phyloP scores from a whole-genome alignment of 129 eudicot species.

The Flaveria sonorensis region DNA sequence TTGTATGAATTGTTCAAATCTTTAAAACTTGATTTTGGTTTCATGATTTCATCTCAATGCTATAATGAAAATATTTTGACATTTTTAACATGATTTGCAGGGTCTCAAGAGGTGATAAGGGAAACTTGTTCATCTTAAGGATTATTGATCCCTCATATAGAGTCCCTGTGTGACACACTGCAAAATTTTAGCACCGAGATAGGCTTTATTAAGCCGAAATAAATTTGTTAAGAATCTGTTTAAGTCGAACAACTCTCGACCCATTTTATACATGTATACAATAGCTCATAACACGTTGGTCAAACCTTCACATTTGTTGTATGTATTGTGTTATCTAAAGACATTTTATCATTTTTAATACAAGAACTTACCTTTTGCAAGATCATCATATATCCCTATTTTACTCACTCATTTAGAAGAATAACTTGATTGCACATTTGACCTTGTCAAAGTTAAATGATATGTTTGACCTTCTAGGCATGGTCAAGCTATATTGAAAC shows the following conservation, averaged over 20 bases:
- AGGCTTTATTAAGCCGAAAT: not conserved
- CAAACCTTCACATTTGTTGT: slow-evolving; percentile 4
- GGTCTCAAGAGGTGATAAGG: slow-evolving; percentile 69
- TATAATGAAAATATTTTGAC: not conserved
- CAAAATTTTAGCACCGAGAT: not conserved
- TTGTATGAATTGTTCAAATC: not conserved
- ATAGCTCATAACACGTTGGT: slow-evolving; percentile 1
- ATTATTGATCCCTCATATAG: slow-evolving; percentile 67
- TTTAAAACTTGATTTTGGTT: slow-evolving; percentile 12
- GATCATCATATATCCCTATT: slow-evolving; percentile 3
- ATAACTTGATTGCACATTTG: not conserved
- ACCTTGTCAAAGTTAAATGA: not conserved
- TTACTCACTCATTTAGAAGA: not conserved
- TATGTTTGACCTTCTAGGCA: not conserved
- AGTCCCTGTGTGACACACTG: slow-evolving; percentile 43
- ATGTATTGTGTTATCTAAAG: not conserved
- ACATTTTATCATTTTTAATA: not conserved
- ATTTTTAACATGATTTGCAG: slow-evolving; percentile 37
- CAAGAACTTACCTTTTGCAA: too few species aligned
- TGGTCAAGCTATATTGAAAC: too few species aligned
- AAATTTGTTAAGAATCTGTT: not conserved
- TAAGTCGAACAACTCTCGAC: not conserved
- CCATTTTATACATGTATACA: not conserved
- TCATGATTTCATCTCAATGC: not conserved
- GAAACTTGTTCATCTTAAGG: slow-evolving; percentile 63